These are phyloP conservation scores for Rhododendron molle DNA, from an alignment of 148 eudicot genomes.

Conservation along the genomic window DNA sequence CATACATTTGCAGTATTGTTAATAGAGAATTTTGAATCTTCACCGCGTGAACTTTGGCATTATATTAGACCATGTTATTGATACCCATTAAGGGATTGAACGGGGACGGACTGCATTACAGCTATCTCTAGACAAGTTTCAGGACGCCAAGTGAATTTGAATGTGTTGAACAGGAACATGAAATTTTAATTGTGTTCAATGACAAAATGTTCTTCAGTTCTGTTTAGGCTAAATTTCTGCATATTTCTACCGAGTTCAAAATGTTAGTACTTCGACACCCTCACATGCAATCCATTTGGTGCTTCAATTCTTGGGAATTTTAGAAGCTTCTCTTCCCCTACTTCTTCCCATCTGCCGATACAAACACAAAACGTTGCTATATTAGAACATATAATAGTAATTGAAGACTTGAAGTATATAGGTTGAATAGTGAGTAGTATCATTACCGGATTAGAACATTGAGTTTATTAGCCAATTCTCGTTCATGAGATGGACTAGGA, in stretches of 20 bases:
- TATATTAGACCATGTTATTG: neutral
- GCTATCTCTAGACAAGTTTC: neutral
- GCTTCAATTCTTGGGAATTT: slow-evolving; percentile 96
- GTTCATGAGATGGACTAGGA: neutral
- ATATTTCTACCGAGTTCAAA: neutral
- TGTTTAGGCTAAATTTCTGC: neutral
- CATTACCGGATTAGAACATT: neutral
- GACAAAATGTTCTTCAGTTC: neutral
- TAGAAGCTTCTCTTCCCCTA: slow-evolving; percentile 74
- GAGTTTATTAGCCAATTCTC: neutral
- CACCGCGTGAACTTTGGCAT: neutral
- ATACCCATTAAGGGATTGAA: neutral
- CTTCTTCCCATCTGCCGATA: slow-evolving; percentile 80
- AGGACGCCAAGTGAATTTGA: neutral
- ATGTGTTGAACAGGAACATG: neutral
- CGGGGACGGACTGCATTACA: neutral
- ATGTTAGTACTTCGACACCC: slow-evolving; percentile 51
- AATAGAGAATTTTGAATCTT: neutral
- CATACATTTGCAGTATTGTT: neutral
- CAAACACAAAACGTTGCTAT: neutral
- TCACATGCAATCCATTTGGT: slow-evolving; percentile 74
- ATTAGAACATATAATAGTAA: neutral
- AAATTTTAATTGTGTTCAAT: neutral
- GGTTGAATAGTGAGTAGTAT: neutral
- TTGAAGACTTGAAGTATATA: neutral